Evolutionary conservation across 768 basidiomycete species (phyloP).

Genomic region (Mycena rebaudengoi): DNA sequence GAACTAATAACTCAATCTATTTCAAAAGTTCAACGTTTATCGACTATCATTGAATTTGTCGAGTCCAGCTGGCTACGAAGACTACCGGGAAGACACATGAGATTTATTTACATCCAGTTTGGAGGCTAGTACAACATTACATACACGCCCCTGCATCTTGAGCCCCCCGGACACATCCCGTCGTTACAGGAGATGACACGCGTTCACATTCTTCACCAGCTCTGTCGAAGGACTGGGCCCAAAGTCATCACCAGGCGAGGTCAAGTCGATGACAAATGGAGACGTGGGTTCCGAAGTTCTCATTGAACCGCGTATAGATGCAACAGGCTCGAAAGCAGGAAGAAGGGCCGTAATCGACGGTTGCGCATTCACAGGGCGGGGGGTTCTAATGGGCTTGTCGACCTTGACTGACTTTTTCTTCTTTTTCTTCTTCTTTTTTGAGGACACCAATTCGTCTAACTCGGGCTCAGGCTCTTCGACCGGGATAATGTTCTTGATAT

Average conservation of each 20-base stretch:
- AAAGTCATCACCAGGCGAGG: not conserved
- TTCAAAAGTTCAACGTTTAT: too few relatives aligned
- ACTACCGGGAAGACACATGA: too few relatives aligned
- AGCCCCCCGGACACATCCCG: too few relatives aligned
- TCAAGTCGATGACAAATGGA: not conserved
- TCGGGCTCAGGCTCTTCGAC: not conserved
- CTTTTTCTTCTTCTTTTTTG: slow-evolving; percentile 4
- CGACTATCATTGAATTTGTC: too few relatives aligned
- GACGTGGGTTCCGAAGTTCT: not conserved
- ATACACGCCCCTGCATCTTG: too few relatives aligned
- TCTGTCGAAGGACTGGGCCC: not conserved
- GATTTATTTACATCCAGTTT: too few relatives aligned
- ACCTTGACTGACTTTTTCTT: slow-evolving; percentile 4
- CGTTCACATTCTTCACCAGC: not conserved
- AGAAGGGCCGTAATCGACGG: not conserved
- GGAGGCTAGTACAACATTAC: too few relatives aligned
- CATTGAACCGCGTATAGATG: not conserved
- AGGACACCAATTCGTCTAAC: slow-evolving; percentile 1
- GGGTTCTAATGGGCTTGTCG: not conserved
- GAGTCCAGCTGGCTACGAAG: too few relatives aligned
- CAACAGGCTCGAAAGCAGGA: slow-evolving; percentile 2
- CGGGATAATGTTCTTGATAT: slow-evolving; percentile 14
- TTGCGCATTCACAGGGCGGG: not conserved
- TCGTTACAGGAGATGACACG: slow-evolving; percentile 4
- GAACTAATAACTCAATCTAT: too few relatives aligned